Base-by-base conservation (phyloP, 768 basidiomycete genomes). In the Auriculariales sp. region DNA sequence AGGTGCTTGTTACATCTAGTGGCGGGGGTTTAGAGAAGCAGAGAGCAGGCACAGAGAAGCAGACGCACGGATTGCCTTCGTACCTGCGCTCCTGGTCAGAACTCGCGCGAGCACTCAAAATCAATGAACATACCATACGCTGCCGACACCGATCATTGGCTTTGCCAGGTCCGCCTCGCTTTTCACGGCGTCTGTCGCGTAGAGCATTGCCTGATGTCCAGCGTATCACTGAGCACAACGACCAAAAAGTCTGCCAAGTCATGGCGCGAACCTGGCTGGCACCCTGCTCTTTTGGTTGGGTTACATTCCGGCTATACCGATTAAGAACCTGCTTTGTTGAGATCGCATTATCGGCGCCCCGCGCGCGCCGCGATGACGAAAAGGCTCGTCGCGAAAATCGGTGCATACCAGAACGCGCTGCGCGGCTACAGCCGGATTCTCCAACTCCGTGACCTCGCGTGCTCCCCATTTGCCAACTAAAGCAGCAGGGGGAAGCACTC, bases 101-200 rank as follows among this genome's bases (percentile, higher is more conserved):
- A 59, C 22, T 25, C 45, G 15, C 10, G 42, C 12, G 15, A 27
- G n/a, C 17, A 22, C 25, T 34, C 30, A 14, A 4, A 34, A 14
- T 11, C 34, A 3, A 5, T 50, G 34, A 34, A 68, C 82, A 63
- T 61, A 92, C 95, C 95, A 99, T 30, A 99, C 85, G 56, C 91
- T 94, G 9, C 81, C 95, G 25, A 99, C 80, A 46, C 95, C 95
- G 50, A 99, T 87, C 93, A 98, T 97, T 39, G 93, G 81, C 63
- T 94, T 97, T 60, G 87, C 70, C 54, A 99, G 85, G 69, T 99
- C 95, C 2, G 71, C 74, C 55, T 94, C 85, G 14, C 58, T 67
- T 24, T 73, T 68, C 53, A 99, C 76, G 28, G 89, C 93, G 30
- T 97, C 95, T 1, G 95, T 99, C n/a, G 92, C 95, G 66, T 92